Conservation (phyloP, 306 rosid genomes). For the Mimosa pudica region DNA sequence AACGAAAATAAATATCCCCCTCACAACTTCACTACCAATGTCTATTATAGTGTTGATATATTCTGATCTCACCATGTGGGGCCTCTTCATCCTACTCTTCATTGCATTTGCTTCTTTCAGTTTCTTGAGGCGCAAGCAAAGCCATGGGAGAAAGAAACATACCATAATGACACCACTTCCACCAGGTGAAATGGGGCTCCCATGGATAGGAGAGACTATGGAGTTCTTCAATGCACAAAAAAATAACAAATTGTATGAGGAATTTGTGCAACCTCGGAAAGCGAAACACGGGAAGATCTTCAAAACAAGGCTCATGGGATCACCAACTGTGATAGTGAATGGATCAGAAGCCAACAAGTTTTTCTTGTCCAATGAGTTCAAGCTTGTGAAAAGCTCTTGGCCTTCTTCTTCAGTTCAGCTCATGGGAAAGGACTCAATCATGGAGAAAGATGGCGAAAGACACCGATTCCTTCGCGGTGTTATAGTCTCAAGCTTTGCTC, state of each 20-base stretch:
- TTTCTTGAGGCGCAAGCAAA: conserved; percentile 47
- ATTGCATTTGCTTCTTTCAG: conserved; percentile 34
- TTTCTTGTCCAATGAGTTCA: conserved; percentile 75
- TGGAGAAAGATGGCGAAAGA: conserved; percentile 71
- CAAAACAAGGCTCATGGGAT: conserved; percentile 82
- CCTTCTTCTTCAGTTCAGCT: conserved; percentile 80
- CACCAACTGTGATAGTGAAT: conserved; percentile 74
- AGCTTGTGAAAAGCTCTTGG: conserved; percentile 86
- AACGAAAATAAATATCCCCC: not conserved
- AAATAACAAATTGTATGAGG: conserved; percentile 59
- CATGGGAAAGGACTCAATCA: conserved; percentile 80
- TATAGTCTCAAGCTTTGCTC: conserved; percentile 54
- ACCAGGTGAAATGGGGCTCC: conserved; percentile 78
- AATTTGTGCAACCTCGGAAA: conserved; percentile 57
- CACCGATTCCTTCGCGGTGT: conserved; percentile 63
- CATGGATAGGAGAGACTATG: conserved; percentile 85
- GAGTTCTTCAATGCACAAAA: conserved; percentile 71
- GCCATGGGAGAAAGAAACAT: conserved; percentile 30
- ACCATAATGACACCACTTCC: conserved; percentile 39
- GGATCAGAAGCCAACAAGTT: conserved; percentile 79
- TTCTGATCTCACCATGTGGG: conserved; percentile 36
- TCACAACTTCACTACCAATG: conserved; percentile 22
- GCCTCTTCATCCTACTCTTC: conserved; percentile 36
- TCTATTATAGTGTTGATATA: conserved; percentile 23
- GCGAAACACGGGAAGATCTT: conserved; percentile 62